phyloP scores from a whole-genome alignment of 208 protist genomes.

The Acanthamoeba culbertsoni region DNA sequence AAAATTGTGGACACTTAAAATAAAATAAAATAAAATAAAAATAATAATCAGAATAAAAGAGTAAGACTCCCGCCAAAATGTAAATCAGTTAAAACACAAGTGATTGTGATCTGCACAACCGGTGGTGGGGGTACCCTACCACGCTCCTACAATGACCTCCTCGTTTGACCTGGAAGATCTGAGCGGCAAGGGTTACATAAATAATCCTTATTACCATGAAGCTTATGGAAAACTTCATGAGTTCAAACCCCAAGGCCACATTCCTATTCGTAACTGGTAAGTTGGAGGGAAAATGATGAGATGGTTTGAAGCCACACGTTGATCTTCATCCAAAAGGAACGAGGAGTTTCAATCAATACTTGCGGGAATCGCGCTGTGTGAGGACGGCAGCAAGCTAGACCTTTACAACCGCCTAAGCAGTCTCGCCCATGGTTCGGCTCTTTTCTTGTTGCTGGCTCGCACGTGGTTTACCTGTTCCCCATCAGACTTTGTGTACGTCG shows the following conservation, averaged over 20 bases:
- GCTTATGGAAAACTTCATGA: not conserved
- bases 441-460: not conserved
- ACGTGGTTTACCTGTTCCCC: not conserved
- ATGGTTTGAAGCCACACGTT: no score
- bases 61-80: no score
- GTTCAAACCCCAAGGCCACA: not conserved
- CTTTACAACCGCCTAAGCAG: conserved; percentile 4
- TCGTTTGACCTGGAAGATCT: no score
- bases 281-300: no score
- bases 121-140: no score
- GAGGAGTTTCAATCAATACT: not conserved
- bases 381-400: not conserved
- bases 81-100: no score
- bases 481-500: conserved; percentile 33
- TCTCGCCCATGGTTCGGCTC: not conserved
- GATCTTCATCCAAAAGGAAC: no score
- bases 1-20: not conserved
- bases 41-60: no score
- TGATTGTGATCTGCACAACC: no score
- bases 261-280: not conserved
- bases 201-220: conserved; percentile 1
- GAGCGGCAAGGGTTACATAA: not conserved
- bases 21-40: no score
- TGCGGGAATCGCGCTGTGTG: not conserved
- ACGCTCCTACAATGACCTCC: not conserved